Conservation (phyloP, 192 early-diverging fungal genomes). For the Coemansia sp. region DNA sequence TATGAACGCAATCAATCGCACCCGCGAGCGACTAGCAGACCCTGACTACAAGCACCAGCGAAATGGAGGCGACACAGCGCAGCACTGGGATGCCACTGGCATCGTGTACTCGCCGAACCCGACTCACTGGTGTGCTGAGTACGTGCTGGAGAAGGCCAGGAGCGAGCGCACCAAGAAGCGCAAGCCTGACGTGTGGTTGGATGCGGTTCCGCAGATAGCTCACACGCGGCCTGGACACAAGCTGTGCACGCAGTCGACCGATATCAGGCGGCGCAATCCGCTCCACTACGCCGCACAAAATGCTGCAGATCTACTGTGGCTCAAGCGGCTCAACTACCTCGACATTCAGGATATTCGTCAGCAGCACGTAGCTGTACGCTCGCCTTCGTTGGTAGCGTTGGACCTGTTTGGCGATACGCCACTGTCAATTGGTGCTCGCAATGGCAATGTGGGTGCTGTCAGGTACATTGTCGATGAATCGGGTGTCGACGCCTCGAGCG, state of each 20-base stretch:
- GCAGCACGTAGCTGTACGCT: conserved; percentile 9
- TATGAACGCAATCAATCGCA: conserved; percentile 30
- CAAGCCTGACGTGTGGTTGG: conserved; percentile 42
- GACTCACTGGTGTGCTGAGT: conserved; percentile 42
- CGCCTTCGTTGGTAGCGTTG: conserved; percentile 22
- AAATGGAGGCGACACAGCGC: background rate
- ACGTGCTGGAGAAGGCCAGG: conserved; percentile 41
- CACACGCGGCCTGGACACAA: conserved; percentile 17
- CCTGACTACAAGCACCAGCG: conserved; percentile 15
- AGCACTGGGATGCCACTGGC: conserved; percentile 20
- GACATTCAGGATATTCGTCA: conserved; percentile 35
- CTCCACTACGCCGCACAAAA: conserved; percentile 49
- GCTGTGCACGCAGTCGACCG: conserved; percentile 20
- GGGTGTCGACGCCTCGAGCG: conserved; percentile 20
- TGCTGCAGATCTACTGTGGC: conserved; percentile 34
- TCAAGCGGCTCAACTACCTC: conserved; percentile 32
- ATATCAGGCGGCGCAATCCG: conserved; percentile 42
- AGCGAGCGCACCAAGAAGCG: conserved; percentile 22
- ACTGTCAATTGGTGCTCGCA: conserved; percentile 45
- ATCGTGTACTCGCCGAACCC: conserved; percentile 26
- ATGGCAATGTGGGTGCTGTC: conserved; percentile 32
- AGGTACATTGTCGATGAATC: conserved; percentile 52
- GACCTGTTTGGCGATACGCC: conserved; percentile 48
- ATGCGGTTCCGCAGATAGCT: conserved; percentile 28
- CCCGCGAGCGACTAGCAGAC: conserved; percentile 20